These are phyloP conservation scores for Aspergillus pseudoglaucus DNA, from an alignment of 2,329 filamentous ascomycete species.

Conservation along the genomic window DNA sequence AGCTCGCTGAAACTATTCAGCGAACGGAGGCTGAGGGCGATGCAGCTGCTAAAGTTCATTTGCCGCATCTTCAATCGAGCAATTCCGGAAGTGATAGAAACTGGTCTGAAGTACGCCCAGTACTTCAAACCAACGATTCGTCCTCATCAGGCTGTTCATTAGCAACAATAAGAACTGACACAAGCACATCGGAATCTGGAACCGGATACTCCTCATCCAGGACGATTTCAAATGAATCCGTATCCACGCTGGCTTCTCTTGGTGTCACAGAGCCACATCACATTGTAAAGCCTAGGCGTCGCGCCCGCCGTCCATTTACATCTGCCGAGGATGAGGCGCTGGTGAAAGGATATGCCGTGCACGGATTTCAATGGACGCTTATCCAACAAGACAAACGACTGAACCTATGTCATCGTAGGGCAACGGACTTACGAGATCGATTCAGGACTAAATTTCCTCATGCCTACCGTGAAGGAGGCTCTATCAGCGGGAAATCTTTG, in stretches of 20 bases:
- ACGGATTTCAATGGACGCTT: slow-evolving; percentile 55
- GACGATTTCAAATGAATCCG: slow-evolving; percentile 26
- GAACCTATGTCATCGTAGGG: slow-evolving; percentile 45
- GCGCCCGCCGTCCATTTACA: slow-evolving; percentile 51
- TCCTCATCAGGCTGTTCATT: slow-evolving; percentile 14
- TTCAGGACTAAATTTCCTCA: slow-evolving; percentile 56
- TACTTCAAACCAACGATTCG: slow-evolving; percentile 3
- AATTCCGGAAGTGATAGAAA: slow-evolving; percentile 9
- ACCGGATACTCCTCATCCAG: slow-evolving; percentile 11
- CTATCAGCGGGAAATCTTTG: slow-evolving; percentile 28
- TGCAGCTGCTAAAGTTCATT: slow-evolving; percentile 17
- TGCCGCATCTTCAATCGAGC: slow-evolving; percentile 18
- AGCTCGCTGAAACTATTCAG: slow-evolving; percentile 27
- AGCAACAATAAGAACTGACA: slow-evolving; percentile 11
- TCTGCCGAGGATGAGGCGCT: slow-evolving; percentile 53
- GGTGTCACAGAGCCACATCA: slow-evolving; percentile 46
- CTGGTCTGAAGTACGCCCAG: neutral
- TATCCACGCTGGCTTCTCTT: slow-evolving; percentile 31
- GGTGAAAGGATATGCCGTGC: slow-evolving; percentile 51
- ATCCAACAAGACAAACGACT: slow-evolving; percentile 52
- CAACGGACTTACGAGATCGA: slow-evolving; percentile 56
- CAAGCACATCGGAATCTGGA: slow-evolving; percentile 7
- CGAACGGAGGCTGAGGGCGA: slow-evolving; percentile 23
- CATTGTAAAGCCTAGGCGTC: slow-evolving; percentile 42
- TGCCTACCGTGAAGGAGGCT: slow-evolving; percentile 45